Evolutionary conservation across 2,329 filamentous ascomycete genomes (phyloP).

Genomic region (Alternaria incomplexa): DNA sequence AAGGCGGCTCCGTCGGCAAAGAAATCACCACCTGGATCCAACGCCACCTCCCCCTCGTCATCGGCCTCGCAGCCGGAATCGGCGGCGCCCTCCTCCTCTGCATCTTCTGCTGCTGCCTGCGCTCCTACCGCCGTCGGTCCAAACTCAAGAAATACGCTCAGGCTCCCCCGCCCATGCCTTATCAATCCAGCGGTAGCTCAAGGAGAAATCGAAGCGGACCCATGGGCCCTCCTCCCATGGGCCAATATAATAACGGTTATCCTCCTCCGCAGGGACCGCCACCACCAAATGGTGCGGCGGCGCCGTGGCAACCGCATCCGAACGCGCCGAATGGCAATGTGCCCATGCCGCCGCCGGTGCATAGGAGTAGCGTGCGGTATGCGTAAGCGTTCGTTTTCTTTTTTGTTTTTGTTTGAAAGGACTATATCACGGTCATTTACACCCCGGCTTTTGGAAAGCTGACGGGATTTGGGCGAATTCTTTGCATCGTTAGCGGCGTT

Average conservation of each 20-base stretch:
- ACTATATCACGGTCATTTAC: constrained; percentile 1
- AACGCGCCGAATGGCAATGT: constrained; percentile 9
- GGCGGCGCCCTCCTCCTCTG: constrained; percentile 72
- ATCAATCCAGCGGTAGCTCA: not conserved
- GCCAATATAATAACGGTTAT: constrained; percentile 7
- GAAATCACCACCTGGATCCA: constrained; percentile 79
- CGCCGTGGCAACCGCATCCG: constrained; percentile 1
- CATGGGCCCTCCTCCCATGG: constrained; percentile 2
- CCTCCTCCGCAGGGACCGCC: constrained; percentile 2
- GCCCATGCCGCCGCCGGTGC: constrained; percentile 19
- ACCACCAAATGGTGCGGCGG: not conserved
- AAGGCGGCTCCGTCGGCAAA: constrained; percentile 70
- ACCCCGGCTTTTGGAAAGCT: not conserved
- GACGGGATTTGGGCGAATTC: not conserved
- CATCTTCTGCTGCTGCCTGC: constrained; percentile 70
- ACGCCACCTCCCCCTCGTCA: constrained; percentile 79
- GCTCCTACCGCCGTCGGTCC: constrained; percentile 52
- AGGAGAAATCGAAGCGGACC: not conserved
- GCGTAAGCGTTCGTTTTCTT: constrained; percentile 9
- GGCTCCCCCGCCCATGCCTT: constrained; percentile 13
- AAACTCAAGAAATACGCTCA: constrained; percentile 26
- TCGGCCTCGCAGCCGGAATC: constrained; percentile 75
- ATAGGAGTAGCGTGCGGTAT: constrained; percentile 21
- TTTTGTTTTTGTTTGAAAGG: not conserved
- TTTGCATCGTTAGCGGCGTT: constrained; percentile 10